These are phyloP conservation scores for Yamadazyma sp. DNA, from an alignment of 805 yeast genomes.

Conservation along the genomic window DNA sequence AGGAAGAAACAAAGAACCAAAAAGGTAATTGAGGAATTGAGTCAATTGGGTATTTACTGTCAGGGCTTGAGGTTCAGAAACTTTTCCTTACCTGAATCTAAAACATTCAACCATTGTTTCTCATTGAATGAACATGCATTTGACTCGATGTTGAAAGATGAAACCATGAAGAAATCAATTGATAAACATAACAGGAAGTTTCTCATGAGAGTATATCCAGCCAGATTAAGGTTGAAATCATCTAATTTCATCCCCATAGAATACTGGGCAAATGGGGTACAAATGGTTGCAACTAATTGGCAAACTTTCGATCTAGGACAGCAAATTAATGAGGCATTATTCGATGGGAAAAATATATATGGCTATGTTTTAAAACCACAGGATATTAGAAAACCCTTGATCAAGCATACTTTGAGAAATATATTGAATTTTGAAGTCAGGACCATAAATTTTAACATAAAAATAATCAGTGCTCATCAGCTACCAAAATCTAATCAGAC, in stretches of 20 bases:
- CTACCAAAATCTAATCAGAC: slow-evolving; percentile 64
- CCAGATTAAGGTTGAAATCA: slow-evolving; percentile 70
- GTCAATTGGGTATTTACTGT: slow-evolving; percentile 65
- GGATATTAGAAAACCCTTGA: slow-evolving; percentile 35
- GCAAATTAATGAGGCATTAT: slow-evolving; percentile 82
- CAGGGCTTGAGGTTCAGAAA: slow-evolving; percentile 77
- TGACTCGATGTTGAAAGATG: slow-evolving; percentile 61
- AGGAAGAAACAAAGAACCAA: slow-evolving; percentile 18
- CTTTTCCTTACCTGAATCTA: slow-evolving; percentile 83
- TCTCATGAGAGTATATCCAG: slow-evolving; percentile 85
- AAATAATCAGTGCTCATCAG: slow-evolving; percentile 78
- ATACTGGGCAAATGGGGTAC: slow-evolving; percentile 85
- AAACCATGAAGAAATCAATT: slow-evolving; percentile 50
- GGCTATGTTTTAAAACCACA: slow-evolving; percentile 84
- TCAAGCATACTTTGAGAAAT: slow-evolving; percentile 15
- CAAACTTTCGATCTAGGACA: slow-evolving; percentile 89
- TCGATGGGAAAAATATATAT: slow-evolving; percentile 51
- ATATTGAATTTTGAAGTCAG: slow-evolving; percentile 2
- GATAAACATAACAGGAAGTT: slow-evolving; percentile 74
- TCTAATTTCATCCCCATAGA: slow-evolving; percentile 75
- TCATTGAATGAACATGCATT: slow-evolving; percentile 78
- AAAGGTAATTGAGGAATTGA: slow-evolving; percentile 40
- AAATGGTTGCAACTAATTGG: slow-evolving; percentile 97
- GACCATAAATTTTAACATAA: slow-evolving; percentile 21
- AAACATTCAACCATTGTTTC: slow-evolving; percentile 75